Evolutionary conservation across 306 rosid genomes (phyloP).

Genomic region (Mimosa pudica): DNA sequence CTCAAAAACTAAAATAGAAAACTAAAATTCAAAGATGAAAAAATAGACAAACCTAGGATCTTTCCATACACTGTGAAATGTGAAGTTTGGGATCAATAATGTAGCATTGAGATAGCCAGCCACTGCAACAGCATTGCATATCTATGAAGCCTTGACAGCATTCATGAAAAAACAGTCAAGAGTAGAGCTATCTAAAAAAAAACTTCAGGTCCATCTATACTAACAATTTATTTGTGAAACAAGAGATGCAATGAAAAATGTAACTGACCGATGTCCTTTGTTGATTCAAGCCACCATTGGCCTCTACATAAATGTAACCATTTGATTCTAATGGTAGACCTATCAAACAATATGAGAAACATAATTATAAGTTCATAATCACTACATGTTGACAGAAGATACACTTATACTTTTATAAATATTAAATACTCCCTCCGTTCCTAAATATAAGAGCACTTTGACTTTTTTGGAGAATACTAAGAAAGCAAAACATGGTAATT

Average conservation of each 20-base stretch:
- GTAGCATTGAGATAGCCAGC: slow-evolving; percentile 96
- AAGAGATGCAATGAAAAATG: slow-evolving; percentile 16
- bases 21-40: slow-evolving; percentile 12
- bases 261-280: slow-evolving; percentile 80
- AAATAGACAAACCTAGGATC: slow-evolving; percentile 77
- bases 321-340: slow-evolving; percentile 70
- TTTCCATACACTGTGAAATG: slow-evolving; percentile 88
- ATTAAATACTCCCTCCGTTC: background rate
- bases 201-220: slow-evolving; percentile 10
- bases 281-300: slow-evolving; percentile 90
- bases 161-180: slow-evolving; percentile 35
- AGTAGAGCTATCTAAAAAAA: slow-evolving; percentile 23
- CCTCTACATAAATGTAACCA: slow-evolving; percentile 83
- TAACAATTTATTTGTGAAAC: background rate
- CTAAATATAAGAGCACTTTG: too few species aligned
- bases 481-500: too few species aligned
- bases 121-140: slow-evolving; percentile 93
- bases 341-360: slow-evolving; percentile 32
- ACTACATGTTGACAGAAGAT: slow-evolving; percentile 22
- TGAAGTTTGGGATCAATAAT: slow-evolving; percentile 82
- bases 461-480: too few species aligned
- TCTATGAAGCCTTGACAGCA: slow-evolving; percentile 52
- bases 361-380: slow-evolving; percentile 17
- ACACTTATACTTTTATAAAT: background rate
- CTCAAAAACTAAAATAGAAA: background rate